phyloP scores from a whole-genome alignment of 23 red algal species.

The Gracilaria gracilis region DNA sequence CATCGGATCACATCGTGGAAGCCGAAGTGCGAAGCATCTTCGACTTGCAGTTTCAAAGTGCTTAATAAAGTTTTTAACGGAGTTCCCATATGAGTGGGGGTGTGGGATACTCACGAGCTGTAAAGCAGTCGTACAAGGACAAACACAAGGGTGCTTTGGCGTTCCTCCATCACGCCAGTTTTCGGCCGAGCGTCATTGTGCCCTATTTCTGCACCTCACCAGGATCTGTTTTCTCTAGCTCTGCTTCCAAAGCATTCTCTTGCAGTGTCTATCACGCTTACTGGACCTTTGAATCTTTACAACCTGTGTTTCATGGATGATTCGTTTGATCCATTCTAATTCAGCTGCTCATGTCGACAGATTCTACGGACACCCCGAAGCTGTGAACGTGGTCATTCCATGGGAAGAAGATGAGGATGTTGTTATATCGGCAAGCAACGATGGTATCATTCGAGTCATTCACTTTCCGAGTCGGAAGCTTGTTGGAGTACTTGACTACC shows the following conservation, averaged over 20 bases:
- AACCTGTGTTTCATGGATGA: conserved; percentile 63
- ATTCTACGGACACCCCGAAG: conserved; percentile 62
- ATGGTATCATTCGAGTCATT: conserved; percentile 60
- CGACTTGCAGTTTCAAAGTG: no score
- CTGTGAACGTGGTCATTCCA: conserved; percentile 29
- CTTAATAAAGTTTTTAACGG: no score
- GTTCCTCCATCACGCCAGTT: no score
- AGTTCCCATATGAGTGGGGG: no score
- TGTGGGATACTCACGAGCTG: no score
- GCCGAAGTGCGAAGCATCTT: no score
- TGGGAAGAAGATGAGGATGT: conserved; percentile 23
- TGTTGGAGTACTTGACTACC: conserved; percentile 55
- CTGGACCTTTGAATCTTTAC: conserved; percentile 58
- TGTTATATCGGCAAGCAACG: conserved; percentile 39
- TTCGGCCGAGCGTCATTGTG: no score
- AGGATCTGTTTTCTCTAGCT: conserved; percentile 58
- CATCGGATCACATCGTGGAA: no score
- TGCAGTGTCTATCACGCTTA: conserved; percentile 22
- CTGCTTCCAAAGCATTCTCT: conserved; percentile 20
- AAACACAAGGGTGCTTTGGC: no score
- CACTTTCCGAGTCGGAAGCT: conserved; percentile 36
- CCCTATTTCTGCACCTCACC: no score
- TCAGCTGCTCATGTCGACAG: conserved; percentile 54
- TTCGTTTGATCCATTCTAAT: conserved; percentile 25
- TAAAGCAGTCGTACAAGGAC: no score